phyloP scores from a whole-genome alignment of 2,329 filamentous ascomycete genomes.

The Thermothelomyces thermophilus region DNA sequence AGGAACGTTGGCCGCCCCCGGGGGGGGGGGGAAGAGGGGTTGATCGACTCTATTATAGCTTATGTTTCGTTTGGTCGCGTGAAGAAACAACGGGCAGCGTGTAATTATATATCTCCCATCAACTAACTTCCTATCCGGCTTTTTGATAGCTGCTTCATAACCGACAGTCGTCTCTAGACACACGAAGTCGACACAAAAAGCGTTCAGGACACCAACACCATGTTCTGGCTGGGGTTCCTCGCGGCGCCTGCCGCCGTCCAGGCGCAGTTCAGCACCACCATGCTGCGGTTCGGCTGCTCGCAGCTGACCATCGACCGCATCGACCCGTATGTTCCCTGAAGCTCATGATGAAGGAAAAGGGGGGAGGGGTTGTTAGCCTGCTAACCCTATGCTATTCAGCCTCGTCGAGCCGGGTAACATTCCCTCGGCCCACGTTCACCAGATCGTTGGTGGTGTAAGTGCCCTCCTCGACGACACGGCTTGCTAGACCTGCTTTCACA shows the following conservation, averaged over 20 bases:
- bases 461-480: too few relatives aligned
- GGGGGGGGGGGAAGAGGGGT: neutral
- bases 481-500: too few relatives aligned
- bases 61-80: too few relatives aligned
- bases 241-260: conserved; percentile 16
- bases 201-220: conserved; percentile 5
- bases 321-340: conserved; percentile 18
- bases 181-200: neutral
- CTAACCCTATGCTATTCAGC: conserved; percentile 9
- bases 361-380: too few relatives aligned
- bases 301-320: conserved; percentile 25
- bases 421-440: conserved; percentile 23
- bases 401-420: conserved; percentile 23
- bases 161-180: neutral
- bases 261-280: conserved; percentile 19
- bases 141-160: too few relatives aligned
- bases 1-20: conserved; percentile 1
- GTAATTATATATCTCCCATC: too few relatives aligned
- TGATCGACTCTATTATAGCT: neutral
- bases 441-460: conserved; percentile 24
- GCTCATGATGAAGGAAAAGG: neutral
- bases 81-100: too few relatives aligned
- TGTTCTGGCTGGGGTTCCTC: conserved; percentile 16
- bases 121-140: neutral
- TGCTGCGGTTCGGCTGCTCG: conserved; percentile 25